Conservation (phyloP, 352 stramenopile genomes). For the Globisporangium paddicum region DNA sequence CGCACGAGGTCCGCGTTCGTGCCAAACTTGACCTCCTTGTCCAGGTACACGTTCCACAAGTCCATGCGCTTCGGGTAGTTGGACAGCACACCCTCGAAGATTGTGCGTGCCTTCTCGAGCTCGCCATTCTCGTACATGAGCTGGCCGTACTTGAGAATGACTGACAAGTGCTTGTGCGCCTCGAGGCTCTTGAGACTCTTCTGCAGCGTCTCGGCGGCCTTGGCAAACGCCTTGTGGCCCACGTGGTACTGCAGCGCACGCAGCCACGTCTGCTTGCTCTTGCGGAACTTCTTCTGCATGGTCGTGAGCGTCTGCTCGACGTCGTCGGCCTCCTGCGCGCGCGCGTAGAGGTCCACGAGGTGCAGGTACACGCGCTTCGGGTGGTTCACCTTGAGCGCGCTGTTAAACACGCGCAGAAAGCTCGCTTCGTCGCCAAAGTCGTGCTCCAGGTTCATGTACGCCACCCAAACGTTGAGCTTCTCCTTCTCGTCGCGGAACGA, state of each 20-base stretch:
- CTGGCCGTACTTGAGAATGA: conserved; percentile 95
- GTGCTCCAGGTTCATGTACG: conserved; percentile 94
- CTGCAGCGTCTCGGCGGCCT: conserved; percentile 89
- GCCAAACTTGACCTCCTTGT: conserved; percentile 96
- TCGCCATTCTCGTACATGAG: conserved; percentile 94
- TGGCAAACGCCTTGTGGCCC: conserved; percentile 52
- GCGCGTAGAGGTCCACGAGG: conserved; percentile 91
- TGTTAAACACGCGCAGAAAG: conserved; percentile 90
- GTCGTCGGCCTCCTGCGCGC: conserved; percentile 59
- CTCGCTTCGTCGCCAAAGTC: conserved; percentile 92
- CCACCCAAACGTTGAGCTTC: conserved; percentile 97
- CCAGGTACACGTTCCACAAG: conserved; percentile 95
- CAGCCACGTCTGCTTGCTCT: conserved; percentile 89
- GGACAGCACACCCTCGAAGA: conserved; percentile 93
- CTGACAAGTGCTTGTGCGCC: conserved; percentile 92
- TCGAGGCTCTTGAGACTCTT: conserved; percentile 90
- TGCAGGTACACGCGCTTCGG: conserved; percentile 95
- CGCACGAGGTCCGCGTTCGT: conserved; percentile 77
- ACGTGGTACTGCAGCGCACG: conserved; percentile 85
- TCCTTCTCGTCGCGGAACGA: conserved; percentile 95
- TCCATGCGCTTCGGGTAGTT: conserved; percentile 96
- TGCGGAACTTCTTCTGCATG: conserved; percentile 92
- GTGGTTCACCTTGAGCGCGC: conserved; percentile 92
- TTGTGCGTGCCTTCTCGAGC: conserved; percentile 92
- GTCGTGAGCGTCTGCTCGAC: conserved; percentile 70